Evolutionary conservation across 192 early-diverging fungal genomes (phyloP).

Genomic region (Coemansia sp.): DNA sequence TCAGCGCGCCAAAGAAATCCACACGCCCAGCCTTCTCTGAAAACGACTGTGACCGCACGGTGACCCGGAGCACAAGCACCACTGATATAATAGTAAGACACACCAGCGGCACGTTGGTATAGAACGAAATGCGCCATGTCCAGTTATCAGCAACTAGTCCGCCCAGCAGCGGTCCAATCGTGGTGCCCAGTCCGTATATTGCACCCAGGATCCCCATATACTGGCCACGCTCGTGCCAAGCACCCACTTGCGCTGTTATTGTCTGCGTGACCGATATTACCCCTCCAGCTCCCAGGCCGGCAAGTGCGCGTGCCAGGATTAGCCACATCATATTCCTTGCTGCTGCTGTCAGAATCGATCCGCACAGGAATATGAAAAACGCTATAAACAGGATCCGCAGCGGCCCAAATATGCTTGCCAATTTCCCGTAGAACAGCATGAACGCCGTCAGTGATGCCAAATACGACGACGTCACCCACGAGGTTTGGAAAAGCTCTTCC

Average conservation of each 20-base stretch:
- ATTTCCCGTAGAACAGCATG: conserved; percentile 67
- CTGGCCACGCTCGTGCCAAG: conserved; percentile 62
- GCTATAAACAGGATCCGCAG: conserved; percentile 42
- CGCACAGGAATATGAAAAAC: conserved; percentile 58
- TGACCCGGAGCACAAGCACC: conserved; percentile 56
- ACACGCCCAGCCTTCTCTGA: conserved; percentile 47
- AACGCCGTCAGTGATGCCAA: conserved; percentile 60
- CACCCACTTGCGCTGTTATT: conserved; percentile 63
- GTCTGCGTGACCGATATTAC: conserved; percentile 61
- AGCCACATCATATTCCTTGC: conserved; percentile 53
- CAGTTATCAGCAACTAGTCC: conserved; percentile 70
- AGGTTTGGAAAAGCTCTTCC: conserved; percentile 56
- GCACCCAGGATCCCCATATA: conserved; percentile 75
- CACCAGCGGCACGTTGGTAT: conserved; percentile 80
- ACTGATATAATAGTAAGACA: conserved; percentile 55
- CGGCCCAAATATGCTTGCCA: conserved; percentile 72
- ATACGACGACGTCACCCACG: conserved; percentile 67
- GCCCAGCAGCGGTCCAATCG: conserved; percentile 77
- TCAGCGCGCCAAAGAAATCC: conserved; percentile 63
- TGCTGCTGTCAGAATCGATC: conserved; percentile 59
- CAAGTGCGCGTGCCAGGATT: conserved; percentile 52
- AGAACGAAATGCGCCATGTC: conserved; percentile 78
- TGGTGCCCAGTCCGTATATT: conserved; percentile 69
- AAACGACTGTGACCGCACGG: conserved; percentile 39
- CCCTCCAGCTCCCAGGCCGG: conserved; percentile 60